These are phyloP conservation scores for Ploettnerulaceae sp. DNA, from an alignment of 2,329 filamentous ascomycete species.

Conservation along the genomic window DNA sequence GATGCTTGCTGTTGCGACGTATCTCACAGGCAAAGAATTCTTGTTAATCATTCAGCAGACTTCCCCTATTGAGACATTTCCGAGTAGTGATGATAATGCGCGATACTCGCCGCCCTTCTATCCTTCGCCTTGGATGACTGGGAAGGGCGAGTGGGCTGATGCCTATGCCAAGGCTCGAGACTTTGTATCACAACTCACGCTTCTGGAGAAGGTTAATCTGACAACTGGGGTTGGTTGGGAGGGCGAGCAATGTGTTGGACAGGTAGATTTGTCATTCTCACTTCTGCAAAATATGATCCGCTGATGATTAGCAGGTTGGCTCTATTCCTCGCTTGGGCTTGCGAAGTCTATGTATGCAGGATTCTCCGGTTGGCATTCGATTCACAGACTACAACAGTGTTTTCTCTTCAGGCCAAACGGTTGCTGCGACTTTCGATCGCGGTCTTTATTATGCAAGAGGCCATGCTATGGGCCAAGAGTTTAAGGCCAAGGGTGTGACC, in stretches of 20 bases:
- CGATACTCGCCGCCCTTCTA: slow-evolving; percentile 24
- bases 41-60: slow-evolving; percentile 7
- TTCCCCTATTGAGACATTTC: slow-evolving; percentile 7
- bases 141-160: slow-evolving; percentile 52
- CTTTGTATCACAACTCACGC: slow-evolving; percentile 68
- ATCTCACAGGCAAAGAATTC: slow-evolving; percentile 6
- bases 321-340: slow-evolving; percentile 33
- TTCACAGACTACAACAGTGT: slow-evolving; percentile 62
- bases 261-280: slow-evolving; percentile 18
- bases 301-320: slow-evolving; percentile 23
- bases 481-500: slow-evolving; percentile 69
- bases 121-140: slow-evolving; percentile 30
- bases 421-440: slow-evolving; percentile 67
- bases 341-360: slow-evolving; percentile 33
- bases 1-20: slow-evolving; percentile 7
- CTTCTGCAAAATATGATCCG: background rate
- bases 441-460: slow-evolving; percentile 50
- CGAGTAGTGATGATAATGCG: background rate
- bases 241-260: slow-evolving; percentile 30
- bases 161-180: slow-evolving; percentile 66
- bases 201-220: slow-evolving; percentile 86
- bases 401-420: slow-evolving; percentile 65
- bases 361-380: slow-evolving; percentile 36
- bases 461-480: slow-evolving; percentile 52
- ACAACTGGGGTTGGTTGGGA: slow-evolving; percentile 66